Evolutionary conservation across 208 protist species (phyloP), one percentile per base, ranked within the genome.

Genomic region (Vickermania ingenoplastis): DNA sequence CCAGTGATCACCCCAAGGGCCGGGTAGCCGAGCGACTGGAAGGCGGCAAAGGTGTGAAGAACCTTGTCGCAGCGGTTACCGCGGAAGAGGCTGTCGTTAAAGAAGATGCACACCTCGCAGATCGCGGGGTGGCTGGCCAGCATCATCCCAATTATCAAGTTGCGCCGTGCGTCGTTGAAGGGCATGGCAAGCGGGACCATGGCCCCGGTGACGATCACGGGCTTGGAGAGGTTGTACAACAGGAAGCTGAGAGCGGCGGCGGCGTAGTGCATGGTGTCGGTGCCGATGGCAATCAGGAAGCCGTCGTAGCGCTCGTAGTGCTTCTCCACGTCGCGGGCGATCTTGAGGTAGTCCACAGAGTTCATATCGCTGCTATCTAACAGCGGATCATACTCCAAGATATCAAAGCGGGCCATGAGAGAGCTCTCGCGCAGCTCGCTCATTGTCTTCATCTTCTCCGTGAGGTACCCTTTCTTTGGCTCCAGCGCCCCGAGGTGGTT

Each of bases 251-350:
- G 75, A 11, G 96, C 97, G 53, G 73, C 90, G 2, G 97, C 94
- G 3, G 95, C 98, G 78, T 97, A 99, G 41, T 96, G 80, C 94
- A 99, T 97, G 2, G 97, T 99, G 76, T 99, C 97, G 2, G 97
- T 99, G 41, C 97, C 96, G 60, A 97, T 91, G 3, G 97, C 68
- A 27, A 98, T 70, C 29, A 99, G 90, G 65, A 99, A 99, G 7
- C 95, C 96, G 71, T 98, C 94, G 75, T 98, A 99, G 23, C 67
- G 30, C 31, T 94, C 61, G 63, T 97, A 97, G 65, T 96, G 52
- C 13, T 28, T 27, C 21, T 66, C 56, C 5, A 97, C 57, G 53
- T 90, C 84, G 0, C 51, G 31, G 13, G 82, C 89, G 59, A 97
- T 92, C 21, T 68, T 68, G 11, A 91, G 26, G 78, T 95, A 97